A percentile compares a stretch with the other conserved stretches of the same genome.
Conservation (phyloP, 106 monocot genomes). For the Platanthera guangdongensis region DNA sequence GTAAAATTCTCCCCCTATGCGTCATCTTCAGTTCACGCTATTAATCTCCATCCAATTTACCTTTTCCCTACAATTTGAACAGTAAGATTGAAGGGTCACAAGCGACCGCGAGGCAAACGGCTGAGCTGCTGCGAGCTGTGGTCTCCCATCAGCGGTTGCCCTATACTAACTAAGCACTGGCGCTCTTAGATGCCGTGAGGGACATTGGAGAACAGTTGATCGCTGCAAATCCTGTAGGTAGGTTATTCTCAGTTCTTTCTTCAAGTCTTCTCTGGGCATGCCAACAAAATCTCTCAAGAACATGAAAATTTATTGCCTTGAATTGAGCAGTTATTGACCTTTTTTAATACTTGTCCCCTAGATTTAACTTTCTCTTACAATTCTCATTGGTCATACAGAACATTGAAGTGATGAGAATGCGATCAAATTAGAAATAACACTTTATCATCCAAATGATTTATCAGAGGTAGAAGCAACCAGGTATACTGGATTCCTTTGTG, state of each 20-base stretch:
- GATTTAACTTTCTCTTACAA: no score
- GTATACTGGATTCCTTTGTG: no score
- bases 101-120: slow-evolving; percentile 71
- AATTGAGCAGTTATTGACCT: no score
- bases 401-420: no score
- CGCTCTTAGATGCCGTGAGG: slow-evolving; percentile 60
- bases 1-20: slow-evolving; percentile 8
- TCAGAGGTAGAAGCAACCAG: no score
- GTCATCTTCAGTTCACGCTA: neutral
- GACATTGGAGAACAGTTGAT: slow-evolving; percentile 76
- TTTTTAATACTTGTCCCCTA: no score
- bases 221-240: slow-evolving; percentile 84
- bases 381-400: no score
- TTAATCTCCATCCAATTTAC: neutral
- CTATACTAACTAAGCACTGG: slow-evolving; percentile 45
- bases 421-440: no score
- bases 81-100: slow-evolving; percentile 98
- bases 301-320: no score
- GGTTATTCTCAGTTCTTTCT: neutral
- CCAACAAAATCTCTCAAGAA: no score
- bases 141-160: slow-evolving; percentile 85
- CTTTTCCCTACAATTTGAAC: neutral
- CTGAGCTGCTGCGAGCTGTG: slow-evolving; percentile 80
- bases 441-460: no score
- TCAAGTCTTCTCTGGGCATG: neutral